A percentile compares a stretch with the other conserved stretches of the same genome.
phyloP scores from a whole-genome alignment of 2,329 filamentous ascomycete species.

The Blastomyces gilchristii region DNA sequence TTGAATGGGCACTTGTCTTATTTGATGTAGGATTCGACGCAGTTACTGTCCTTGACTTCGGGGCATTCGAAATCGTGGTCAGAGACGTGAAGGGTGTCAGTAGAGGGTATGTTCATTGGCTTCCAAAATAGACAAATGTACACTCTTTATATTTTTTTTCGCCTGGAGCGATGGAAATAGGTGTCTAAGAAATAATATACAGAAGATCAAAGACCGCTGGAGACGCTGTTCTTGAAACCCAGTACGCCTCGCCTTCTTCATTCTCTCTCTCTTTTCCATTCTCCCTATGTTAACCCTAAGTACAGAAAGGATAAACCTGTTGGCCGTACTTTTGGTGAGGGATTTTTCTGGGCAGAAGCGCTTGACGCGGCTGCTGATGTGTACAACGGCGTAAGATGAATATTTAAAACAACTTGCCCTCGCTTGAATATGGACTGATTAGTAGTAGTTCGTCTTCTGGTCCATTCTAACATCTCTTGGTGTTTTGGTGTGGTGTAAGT shows the following conservation, averaged over 20 bases:
- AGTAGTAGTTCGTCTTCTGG: slow-evolving; percentile 78
- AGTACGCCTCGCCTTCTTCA: slow-evolving; percentile 48
- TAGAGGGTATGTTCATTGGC: slow-evolving; percentile 97
- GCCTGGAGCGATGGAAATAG: slow-evolving; percentile 27
- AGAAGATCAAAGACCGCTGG: slow-evolving; percentile 42
- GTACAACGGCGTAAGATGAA: slow-evolving; percentile 67
- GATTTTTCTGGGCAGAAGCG: slow-evolving; percentile 63
- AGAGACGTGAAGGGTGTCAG: slow-evolving; percentile 81
- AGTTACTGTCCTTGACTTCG: slow-evolving; percentile 85
- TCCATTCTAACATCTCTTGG: slow-evolving; percentile 83
- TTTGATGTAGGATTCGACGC: slow-evolving; percentile 96
- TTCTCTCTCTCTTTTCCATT: slow-evolving; percentile 19
- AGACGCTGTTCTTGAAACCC: slow-evolving; percentile 53
- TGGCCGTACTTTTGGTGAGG: slow-evolving; percentile 56
- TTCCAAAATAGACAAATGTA: slow-evolving; percentile 72
- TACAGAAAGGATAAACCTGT: slow-evolving; percentile 64
- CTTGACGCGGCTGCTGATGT: slow-evolving; percentile 78
- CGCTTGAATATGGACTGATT: slow-evolving; percentile 19
- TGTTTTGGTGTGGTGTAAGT: slow-evolving; percentile 85
- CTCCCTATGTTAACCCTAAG: slow-evolving; percentile 12
- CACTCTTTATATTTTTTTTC: slow-evolving; percentile 28
- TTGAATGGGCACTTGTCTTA: slow-evolving; percentile 91
- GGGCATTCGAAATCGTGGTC: slow-evolving; percentile 74
- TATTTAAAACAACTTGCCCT: not conserved
- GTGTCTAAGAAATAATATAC: slow-evolving; percentile 29